These are phyloP conservation scores for Penstemon newberryi DNA, from an alignment of 257 asterid species.

Conservation along the genomic window DNA sequence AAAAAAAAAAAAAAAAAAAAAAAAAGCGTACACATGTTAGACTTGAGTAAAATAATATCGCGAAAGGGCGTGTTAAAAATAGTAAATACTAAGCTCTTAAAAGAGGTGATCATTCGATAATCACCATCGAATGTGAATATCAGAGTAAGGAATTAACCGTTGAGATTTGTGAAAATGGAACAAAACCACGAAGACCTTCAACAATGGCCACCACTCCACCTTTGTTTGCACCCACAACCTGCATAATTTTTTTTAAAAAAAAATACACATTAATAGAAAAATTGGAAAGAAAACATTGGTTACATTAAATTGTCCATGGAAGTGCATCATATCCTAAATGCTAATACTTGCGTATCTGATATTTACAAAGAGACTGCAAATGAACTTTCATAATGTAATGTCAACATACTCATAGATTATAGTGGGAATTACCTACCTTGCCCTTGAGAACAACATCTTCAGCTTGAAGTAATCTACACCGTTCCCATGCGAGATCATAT, in stretches of 20 bases:
- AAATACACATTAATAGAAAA: neutral
- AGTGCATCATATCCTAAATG: neutral
- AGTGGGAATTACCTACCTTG: conserved; percentile 48
- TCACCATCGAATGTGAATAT: neutral
- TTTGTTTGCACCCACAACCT: conserved; percentile 92
- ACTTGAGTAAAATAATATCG: too few species aligned
- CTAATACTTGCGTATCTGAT: neutral
- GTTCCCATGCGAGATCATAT: conserved; percentile 93
- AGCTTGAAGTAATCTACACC: conserved; percentile 94
- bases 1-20: too few species aligned
- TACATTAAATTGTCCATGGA: neutral
- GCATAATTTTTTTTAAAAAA: conserved; percentile 28
- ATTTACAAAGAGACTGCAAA: conserved; percentile 2
- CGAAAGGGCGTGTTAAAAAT: too few species aligned
- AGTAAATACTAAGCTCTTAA: too few species aligned
- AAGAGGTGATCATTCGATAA: too few species aligned
- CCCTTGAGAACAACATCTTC: conserved; percentile 97
- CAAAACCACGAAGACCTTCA: conserved; percentile 92
- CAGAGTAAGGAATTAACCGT: conserved; percentile 51
- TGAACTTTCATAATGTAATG: conserved; percentile 2
- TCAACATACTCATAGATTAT: conserved; percentile 10
- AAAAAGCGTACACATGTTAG: too few species aligned
- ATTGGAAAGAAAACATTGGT: neutral
- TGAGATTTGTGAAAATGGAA: conserved; percentile 94
- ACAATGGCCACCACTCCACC: conserved; percentile 92